A percentile compares a stretch with the other conserved stretches of the same genome.
These are phyloP conservation scores for Scheffersomyces amazonensis DNA, from an alignment of 805 yeast species.

Conservation along the genomic window DNA sequence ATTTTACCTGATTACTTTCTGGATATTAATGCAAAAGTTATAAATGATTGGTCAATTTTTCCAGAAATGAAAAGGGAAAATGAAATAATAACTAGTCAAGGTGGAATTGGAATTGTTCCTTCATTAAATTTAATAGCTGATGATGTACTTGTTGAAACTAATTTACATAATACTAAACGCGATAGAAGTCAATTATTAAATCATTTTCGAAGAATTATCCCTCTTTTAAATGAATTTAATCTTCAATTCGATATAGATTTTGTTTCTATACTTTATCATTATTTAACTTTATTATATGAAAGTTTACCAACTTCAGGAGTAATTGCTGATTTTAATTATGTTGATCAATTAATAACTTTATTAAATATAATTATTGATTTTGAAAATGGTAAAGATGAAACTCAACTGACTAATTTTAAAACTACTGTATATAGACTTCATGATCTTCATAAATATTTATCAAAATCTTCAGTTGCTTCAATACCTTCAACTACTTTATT, in stretches of 20 bases:
- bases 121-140: background rate
- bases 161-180: constrained; percentile 5
- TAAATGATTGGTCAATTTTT: background rate
- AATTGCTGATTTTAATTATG: constrained; percentile 17
- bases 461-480: constrained; percentile 4
- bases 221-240: constrained; percentile 23
- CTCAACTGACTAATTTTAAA: constrained; percentile 12
- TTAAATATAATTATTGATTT: constrained; percentile 25
- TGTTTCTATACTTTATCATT: constrained; percentile 20
- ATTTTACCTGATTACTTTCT: background rate
- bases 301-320: constrained; percentile 14
- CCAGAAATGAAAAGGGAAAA: background rate
- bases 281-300: constrained; percentile 18
- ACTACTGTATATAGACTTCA: constrained; percentile 19
- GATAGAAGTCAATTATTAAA: constrained; percentile 13
- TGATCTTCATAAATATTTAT: constrained; percentile 19
- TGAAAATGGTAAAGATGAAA: constrained; percentile 19
- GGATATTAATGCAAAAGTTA: background rate
- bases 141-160: background rate
- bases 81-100: background rate
- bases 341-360: constrained; percentile 15
- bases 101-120: background rate
- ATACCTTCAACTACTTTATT: constrained; percentile 17
- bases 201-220: constrained; percentile 17
- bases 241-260: constrained; percentile 19